Base-by-base conservation (phyloP, 768 basidiomycete species). In the Agrocybe pediades region DNA sequence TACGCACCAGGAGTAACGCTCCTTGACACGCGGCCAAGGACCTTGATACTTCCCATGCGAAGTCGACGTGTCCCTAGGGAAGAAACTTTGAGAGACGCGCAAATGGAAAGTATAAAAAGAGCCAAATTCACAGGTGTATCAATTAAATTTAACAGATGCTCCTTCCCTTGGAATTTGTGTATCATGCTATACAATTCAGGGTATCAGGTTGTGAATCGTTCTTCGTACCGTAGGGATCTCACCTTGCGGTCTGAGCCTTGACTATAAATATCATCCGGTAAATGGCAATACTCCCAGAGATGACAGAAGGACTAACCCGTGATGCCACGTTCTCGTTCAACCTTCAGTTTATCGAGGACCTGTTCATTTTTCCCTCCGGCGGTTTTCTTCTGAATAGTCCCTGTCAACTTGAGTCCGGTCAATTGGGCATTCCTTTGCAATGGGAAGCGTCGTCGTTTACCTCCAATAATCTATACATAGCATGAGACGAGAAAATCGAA, bases 191-290 rank as follows among this genome's bases (percentile, higher is more conserved):
- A n/a, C n/a, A n/a, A n/a, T 5, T 41, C 25, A 65, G 9, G 50
- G 51, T 41, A 25, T 29, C 42, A 23, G 60, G 55, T 48, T 56
- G 40, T 21, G 26, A 25, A 49, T 48, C 23, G 21, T 39, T 16
- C 33, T 40, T 46, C 21, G 49, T 29, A 33, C 44, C 21, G 26
- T 43, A 47, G 25, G 39, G 25, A 46, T 48, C 57, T 44, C 53
- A 90, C 90, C 89, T 93, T 20, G 90, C 94, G 3, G 93, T 95
- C 72, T 98, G 95, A 3, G 96, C 96, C 73, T 97, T 95, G 67
- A 98, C 96, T 92, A 59, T 21, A 41, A 41, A 39, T 17, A 40
- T 33, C 42, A 56, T 19, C 36, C 52, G 27, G 53, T 48, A 56
- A 41, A 41, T 30, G 25, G 33, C 42, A 33, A 46, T 11, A 24